Evolutionary conservation across 345 rosid species (phyloP), one percentile per base, ranked within the genome.

Genomic region (Melaleuca alternifolia): DNA sequence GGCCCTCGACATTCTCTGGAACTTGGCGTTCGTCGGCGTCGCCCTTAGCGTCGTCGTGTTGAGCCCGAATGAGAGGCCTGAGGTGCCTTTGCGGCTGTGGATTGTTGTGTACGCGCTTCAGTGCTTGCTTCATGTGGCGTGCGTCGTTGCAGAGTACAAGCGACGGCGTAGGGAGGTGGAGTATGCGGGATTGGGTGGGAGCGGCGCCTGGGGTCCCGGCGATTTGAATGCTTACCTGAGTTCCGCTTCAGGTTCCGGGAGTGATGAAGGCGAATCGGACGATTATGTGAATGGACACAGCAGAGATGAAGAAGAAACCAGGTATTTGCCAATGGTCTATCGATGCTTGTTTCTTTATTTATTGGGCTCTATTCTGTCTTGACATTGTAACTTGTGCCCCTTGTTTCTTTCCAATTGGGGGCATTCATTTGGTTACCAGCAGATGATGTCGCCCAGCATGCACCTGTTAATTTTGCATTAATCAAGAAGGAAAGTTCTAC

Each of bases 31-130:
- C 65, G 90, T 96, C 84, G 87, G 90, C 10, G 88, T 92, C 3
- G 94, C 94, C 11, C 85, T 88, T 6, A 92, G 52, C 82, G 93
- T 94, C 81, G 21, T 94, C 92, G 90, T 89, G 84, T 16, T 91
- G 87, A 94, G 97, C 81, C 53, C 77, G 37, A 82, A 89, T 14
- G 99, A 97, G 89, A 88, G 84, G 52, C 95, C 97, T 20, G 85
- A 51, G 26, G 94, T 91, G 86, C 99, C 98, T 30, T 86, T 97
- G 46, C 93, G 98, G 91, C 37, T 94, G 83, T 96, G 98, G 99
- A 84, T 95, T 6, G 53, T 89, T 41, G 99, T 95, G 41, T 97
- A 97, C 65, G 89, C 83, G 46, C 37, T 93, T 24, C 99, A 94
- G 91, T 96, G 98, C 84, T 51, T 93, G 89, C 88, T 96, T 79